Evolutionary conservation across 2,329 filamentous ascomycete genomes (phyloP), one percentile per base, ranked within the genome.

Genomic region (Cryphonectria naterciae): DNA sequence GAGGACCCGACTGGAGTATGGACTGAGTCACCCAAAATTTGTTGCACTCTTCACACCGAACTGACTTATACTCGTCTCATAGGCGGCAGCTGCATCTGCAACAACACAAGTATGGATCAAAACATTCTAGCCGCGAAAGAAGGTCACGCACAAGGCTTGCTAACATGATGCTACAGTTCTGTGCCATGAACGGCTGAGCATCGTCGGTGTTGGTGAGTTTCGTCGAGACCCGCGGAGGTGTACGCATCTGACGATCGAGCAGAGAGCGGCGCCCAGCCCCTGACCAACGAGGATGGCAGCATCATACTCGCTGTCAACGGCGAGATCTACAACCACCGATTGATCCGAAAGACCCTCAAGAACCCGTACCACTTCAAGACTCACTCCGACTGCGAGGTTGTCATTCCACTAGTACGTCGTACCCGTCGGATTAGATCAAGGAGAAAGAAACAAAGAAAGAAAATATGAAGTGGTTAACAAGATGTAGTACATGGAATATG

Each of bases 271-370:
- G 95, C 96, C 67, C 96, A 99, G 84, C 96, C 96, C 74, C 87
- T 99, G 75, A 92, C 95, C 86, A 98, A 94, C 86, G 90, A 94
- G 76, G 95, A 98, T 81, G 92, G 91, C 75, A 92, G 87, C 77
- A 91, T 99, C 78, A 91, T 95, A 74, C 90, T 99, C 73, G 95
- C 96, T 75, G 96, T 98, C 89, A 99, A 99, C 83, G 96, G 96
- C 83, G 96, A 99, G 82, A 99, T 99, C 81, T 99, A 99, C 88
- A 99, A 99, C 90, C 96, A 99, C 85, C 93, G 95, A 80, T 89
- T 97, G 78, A 87, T 99, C 79, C 92, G 96, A 80, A 98, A 98
- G 85, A 86, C 86, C 77, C 86, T 98, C 77, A 93, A 93, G 84
- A 89, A 86, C 72, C 88, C 91, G 52, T 98, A 98, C 83, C 91